Evolutionary conservation across 768 basidiomycete genomes (phyloP).

Genomic region (Glaciozyma antarctica): DNA sequence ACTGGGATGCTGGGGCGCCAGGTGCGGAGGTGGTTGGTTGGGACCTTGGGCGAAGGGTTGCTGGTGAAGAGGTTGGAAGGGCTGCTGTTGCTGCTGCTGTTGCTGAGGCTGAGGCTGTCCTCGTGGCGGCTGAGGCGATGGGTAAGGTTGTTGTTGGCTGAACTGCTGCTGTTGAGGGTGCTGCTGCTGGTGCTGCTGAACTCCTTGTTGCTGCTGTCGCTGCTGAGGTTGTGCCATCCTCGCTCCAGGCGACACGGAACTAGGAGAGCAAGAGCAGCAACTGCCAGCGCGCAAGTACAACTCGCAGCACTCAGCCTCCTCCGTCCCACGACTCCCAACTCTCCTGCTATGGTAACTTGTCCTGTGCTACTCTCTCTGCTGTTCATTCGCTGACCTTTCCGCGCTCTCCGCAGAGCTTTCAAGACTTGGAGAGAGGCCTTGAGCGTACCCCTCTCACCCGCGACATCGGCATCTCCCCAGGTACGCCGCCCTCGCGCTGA

Average conservation of each 20-base stretch:
- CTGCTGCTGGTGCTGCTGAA: background rate
- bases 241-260: background rate
- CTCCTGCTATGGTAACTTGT: background rate
- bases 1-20: too few relatives aligned
- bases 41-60: too few relatives aligned
- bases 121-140: too few relatives aligned
- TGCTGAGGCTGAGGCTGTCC: too few relatives aligned
- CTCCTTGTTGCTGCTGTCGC: background rate
- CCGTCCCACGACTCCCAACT: background rate
- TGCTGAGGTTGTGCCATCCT: background rate
- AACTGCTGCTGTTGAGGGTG: background rate
- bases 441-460: conserved; percentile 10
- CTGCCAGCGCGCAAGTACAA: too few relatives aligned
- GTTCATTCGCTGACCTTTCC: background rate
- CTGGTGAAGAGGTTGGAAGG: too few relatives aligned
- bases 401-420: background rate
- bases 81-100: too few relatives aligned
- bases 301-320: too few relatives aligned
- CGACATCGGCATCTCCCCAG: conserved; percentile 8
- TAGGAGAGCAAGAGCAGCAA: too few relatives aligned
- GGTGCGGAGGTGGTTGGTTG: too few relatives aligned
- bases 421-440: conserved; percentile 28
- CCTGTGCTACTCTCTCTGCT: background rate
- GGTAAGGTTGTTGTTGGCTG: background rate
- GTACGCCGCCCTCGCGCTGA: background rate